A percentile compares a stretch with the other conserved stretches of the same genome.
These are phyloP conservation scores for Globisporangium middletonii DNA, from an alignment of 352 stramenopile genomes.

Conservation along the genomic window DNA sequence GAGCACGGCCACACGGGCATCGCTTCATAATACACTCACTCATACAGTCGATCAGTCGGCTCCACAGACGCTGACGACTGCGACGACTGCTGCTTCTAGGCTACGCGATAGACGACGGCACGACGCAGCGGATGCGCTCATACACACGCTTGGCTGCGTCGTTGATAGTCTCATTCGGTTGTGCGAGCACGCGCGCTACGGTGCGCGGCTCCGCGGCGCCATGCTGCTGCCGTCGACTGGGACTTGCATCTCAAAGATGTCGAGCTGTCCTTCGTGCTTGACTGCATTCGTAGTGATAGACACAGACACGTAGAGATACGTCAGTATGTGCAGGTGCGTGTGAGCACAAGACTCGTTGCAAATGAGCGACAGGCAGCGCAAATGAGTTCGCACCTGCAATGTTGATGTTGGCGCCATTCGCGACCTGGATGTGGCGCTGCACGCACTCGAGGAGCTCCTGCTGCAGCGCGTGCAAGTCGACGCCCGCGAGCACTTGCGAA, in stretches of 20 bases:
- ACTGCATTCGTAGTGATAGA: slow-evolving; percentile 27
- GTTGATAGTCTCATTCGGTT: no score
- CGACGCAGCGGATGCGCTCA: background rate
- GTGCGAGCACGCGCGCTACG: background rate
- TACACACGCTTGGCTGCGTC: background rate
- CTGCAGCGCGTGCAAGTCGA: slow-evolving; percentile 75
- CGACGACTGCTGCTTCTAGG: no score
- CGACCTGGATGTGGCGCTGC: slow-evolving; percentile 83
- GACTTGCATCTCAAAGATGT: slow-evolving; percentile 91
- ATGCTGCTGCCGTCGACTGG: slow-evolving; percentile 56
- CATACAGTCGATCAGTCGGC: no score
- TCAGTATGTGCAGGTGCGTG: background rate
- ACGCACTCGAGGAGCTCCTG: slow-evolving; percentile 82
- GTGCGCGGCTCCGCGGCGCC: slow-evolving; percentile 3
- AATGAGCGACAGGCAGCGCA: background rate
- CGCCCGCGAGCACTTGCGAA: slow-evolving; percentile 75
- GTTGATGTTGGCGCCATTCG: slow-evolving; percentile 85
- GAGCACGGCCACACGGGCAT: background rate
- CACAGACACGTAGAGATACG: background rate
- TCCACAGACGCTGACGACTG: no score
- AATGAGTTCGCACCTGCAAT: slow-evolving; percentile 49
- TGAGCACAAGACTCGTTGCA: background rate
- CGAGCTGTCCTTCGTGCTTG: slow-evolving; percentile 81
- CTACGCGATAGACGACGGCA: no score
- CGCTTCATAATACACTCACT: no score